Evolutionary conservation across 495 filamentous ascomycete genomes (phyloP), one percentile per base, ranked within the genome.

Genomic region (Cercophora scortea): DNA sequence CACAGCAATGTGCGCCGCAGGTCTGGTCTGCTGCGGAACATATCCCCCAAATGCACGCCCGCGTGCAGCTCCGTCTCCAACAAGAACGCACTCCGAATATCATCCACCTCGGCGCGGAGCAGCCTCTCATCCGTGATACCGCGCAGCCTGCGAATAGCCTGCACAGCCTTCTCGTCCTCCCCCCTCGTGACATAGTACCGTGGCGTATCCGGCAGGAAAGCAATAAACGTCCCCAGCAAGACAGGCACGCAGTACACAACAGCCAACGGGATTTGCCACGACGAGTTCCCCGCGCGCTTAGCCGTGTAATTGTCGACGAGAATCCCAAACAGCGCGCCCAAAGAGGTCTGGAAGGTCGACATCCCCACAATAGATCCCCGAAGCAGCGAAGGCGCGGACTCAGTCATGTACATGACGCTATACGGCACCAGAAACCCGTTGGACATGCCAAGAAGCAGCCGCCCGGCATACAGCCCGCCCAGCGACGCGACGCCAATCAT

Each of bases 171-270:
- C 9, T 69, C 68, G 0, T 53, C 61, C 47, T 60, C 49, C 2
- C 69, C 70, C 18, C 57, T 60, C 19, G 65, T 66, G 10, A 74
- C 50, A 19, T 71, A 62, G 46, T 67, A 82, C 13, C 79, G 72
- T 16, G 80, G 80, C 1, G 74, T 75, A 42, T 82, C 79, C 2
- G 79, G 79, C 6, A 82, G 67, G 59, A 81, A 75, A 42, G 80
- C 39, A 9, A 82, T 58, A 6, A 73, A 70, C 5, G 66, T 49
- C 16, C 66, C 65, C 43, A 81, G 47, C 43, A 80, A 58, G 4
- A 63, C 57, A 0, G 79, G 79, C 13, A 81, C 72, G 41, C 76
- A 67, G 56, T 75, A 83, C 45, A 81, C 67, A 5, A 78, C 61
- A 8, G 71, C 78, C 0, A 82, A 63, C 0, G 79, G 79, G 36